Conservation (phyloP, 768 basidiomycete genomes). For the Termitomyces sp. region DNA sequence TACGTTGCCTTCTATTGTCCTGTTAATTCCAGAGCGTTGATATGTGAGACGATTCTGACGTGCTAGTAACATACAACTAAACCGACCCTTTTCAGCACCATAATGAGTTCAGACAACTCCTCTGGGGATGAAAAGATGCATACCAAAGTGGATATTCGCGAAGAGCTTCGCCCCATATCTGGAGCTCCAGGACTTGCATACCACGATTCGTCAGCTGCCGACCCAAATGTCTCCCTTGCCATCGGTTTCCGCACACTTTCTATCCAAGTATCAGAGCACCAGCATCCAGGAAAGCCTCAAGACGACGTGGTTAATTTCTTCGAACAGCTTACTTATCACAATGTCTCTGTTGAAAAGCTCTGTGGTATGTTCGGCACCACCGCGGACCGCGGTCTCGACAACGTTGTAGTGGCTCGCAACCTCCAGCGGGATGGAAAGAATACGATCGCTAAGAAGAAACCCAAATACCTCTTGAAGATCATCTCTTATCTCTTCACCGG, state of each 20-base stretch:
- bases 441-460: background rate
- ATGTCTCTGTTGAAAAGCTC: slow-evolving; percentile 4
- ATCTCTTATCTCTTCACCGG: slow-evolving; percentile 9
- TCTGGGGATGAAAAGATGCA: background rate
- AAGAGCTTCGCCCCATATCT: background rate
- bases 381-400: slow-evolving; percentile 7
- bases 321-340: slow-evolving; percentile 3
- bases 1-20: background rate
- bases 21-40: background rate
- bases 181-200: background rate
- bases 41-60: background rate
- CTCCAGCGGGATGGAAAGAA: slow-evolving; percentile 11
- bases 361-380: slow-evolving; percentile 7
- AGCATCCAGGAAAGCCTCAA: background rate
- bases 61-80: background rate
- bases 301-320: slow-evolving; percentile 1
- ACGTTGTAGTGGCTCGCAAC: slow-evolving; percentile 1
- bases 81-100: background rate
- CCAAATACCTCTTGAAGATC: slow-evolving; percentile 6
- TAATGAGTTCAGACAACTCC: background rate
- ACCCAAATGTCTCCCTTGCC: background rate
- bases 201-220: background rate
- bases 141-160: background rate
- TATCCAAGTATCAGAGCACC: slow-evolving; percentile 6
- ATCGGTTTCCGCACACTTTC: slow-evolving; percentile 12